These are phyloP conservation scores for Apiospora saccharicola DNA, from an alignment of 2,329 filamentous ascomycete species.

Conservation along the genomic window DNA sequence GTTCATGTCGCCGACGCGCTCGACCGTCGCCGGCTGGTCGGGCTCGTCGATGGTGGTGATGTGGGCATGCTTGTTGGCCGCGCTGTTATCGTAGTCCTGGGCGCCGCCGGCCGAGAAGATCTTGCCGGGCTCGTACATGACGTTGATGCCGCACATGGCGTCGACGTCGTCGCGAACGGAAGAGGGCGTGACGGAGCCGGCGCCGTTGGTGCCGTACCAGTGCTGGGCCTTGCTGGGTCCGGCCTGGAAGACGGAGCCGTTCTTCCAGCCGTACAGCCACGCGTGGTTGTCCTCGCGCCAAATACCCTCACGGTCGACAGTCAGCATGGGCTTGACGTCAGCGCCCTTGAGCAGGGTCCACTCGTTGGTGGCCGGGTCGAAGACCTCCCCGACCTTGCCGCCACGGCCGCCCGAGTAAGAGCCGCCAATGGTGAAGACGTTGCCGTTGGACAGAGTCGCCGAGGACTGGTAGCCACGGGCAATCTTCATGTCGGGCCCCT, in stretches of 20 bases:
- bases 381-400: slow-evolving; percentile 58
- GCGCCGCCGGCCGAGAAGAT: slow-evolving; percentile 58
- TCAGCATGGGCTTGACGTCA: slow-evolving; percentile 51
- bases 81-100: slow-evolving; percentile 47
- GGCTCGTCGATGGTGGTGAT: slow-evolving; percentile 53
- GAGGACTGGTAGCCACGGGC: slow-evolving; percentile 53
- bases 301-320: slow-evolving; percentile 35
- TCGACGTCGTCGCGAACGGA: slow-evolving; percentile 52
- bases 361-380: slow-evolving; percentile 45
- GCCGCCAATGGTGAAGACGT: slow-evolving; percentile 59
- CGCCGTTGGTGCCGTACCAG: slow-evolving; percentile 59
- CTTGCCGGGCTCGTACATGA: slow-evolving; percentile 68
- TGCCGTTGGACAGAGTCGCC: slow-evolving; percentile 51
- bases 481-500: slow-evolving; percentile 45
- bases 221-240: slow-evolving; percentile 62
- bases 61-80: slow-evolving; percentile 49
- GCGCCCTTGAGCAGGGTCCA: slow-evolving; percentile 50
- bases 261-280: slow-evolving; percentile 58
- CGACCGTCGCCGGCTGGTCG: slow-evolving; percentile 34
- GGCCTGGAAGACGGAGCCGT: slow-evolving; percentile 59
- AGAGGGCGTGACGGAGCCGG: slow-evolving; percentile 50
- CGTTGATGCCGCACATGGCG: slow-evolving; percentile 62
- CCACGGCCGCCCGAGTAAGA: slow-evolving; percentile 54
- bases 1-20: slow-evolving; percentile 35
- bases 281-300: slow-evolving; percentile 56